A percentile compares a stretch with the other conserved stretches of the same genome.
Conservation (phyloP, 2,329 filamentous ascomycete species). For the Alternaria gansuensis region DNA sequence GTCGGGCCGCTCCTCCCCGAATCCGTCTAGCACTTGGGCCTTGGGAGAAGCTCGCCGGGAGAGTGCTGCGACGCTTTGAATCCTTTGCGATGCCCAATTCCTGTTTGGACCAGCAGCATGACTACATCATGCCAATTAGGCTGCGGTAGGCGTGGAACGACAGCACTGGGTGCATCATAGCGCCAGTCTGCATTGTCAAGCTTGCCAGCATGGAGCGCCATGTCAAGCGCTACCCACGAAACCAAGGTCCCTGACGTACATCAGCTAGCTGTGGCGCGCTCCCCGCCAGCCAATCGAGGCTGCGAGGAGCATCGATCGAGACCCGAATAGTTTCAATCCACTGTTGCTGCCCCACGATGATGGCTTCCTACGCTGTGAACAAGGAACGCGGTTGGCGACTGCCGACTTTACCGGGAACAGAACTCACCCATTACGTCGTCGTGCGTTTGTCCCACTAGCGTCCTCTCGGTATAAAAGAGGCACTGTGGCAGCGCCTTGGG, state of each 20-base stretch:
- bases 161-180: slow-evolving; percentile 18
- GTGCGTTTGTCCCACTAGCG: slow-evolving; percentile 20
- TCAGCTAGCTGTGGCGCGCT: slow-evolving; percentile 12
- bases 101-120: slow-evolving; percentile 17
- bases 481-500: slow-evolving; percentile 15
- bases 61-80: slow-evolving; percentile 1
- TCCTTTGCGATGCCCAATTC: slow-evolving; percentile 7
- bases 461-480: slow-evolving; percentile 33
- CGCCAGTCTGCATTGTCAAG: slow-evolving; percentile 27
- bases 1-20: slow-evolving; percentile 1
- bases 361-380: slow-evolving; percentile 3
- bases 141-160: slow-evolving; percentile 17
- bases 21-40: slow-evolving; percentile 2
- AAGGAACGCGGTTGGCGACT: slow-evolving; percentile 4
- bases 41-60: not conserved
- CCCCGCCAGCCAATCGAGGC: slow-evolving; percentile 13
- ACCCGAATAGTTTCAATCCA: slow-evolving; percentile 9
- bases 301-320: slow-evolving; percentile 17
- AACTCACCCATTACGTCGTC: slow-evolving; percentile 38
- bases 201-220: slow-evolving; percentile 17
- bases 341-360: slow-evolving; percentile 15
- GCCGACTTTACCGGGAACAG: slow-evolving; percentile 9
- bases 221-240: slow-evolving; percentile 25
- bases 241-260: slow-evolving; percentile 28
- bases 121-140: slow-evolving; percentile 17